Base-by-base conservation (phyloP, 2,329 filamentous ascomycete species). In the Delphinella strobiligena region DNA sequence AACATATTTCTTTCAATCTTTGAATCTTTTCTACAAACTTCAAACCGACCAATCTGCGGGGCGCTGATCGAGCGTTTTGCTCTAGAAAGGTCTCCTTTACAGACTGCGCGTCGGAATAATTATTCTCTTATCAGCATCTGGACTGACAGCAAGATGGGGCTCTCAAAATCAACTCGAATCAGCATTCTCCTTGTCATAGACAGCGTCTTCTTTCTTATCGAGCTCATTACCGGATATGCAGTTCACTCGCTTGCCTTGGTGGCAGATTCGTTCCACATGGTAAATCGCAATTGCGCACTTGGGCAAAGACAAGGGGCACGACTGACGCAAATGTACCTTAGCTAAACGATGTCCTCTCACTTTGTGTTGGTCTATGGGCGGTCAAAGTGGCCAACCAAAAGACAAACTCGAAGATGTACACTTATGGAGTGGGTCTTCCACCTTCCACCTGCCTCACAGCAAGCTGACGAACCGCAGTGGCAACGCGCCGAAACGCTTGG, bases 231-330 rank as follows among this genome's bases (percentile, higher is more conserved):
- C 45, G 39, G 39, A 18, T 85, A 94, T 68, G 68, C 80, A 47
- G 86, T 93, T 45, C 81, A 88, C 56, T 96, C 91, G 14, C 74
- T 98, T 51, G 91, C 91, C 29, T 74, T 98, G 43, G 87, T 93
- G 56, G 91, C 91, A 39, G 91, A 98, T 67, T 87, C 91, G 44
- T 98, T 98, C 62, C 91, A 98, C 65, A 98, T 98, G 91, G 82
- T 86, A 57, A 51, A 72, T 61, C 29, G 5, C 11, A 15, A 3
- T 17, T 9, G 4, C 31, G 30, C 36, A 37, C 30, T n/a, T n/a
- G n/a, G n/a, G n/a, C n/a, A n/a, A n/a, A n/a, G n/a, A n/a, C n/a
- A n/a, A n/a, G n/a, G 35, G 19, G 31, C 19, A 34, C 11, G 12
- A 19, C 22, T 19, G 14, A 24, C 14, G 24, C 4, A 30, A 17